Evolutionary conservation across 371 early-diverging fungal genomes (phyloP), one percentile per base, ranked within the genome.

Genomic region (Syncephalastrum monosporum): DNA sequence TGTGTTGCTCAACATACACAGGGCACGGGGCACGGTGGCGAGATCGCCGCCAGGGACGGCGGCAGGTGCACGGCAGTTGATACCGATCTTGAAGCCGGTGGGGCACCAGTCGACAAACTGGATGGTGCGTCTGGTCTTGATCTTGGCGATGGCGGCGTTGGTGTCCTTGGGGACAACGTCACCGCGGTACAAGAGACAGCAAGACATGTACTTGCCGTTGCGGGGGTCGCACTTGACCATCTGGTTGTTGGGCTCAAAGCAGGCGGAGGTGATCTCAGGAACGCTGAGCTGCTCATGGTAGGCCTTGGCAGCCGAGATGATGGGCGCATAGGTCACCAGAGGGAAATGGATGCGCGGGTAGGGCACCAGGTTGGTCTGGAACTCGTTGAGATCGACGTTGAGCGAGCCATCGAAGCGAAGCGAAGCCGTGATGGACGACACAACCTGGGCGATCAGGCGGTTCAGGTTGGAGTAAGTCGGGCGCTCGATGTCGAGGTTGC

Each of bases 351-450:
- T 91, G 74, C 93, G 91, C 57, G 97, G 97, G 79, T 92, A 97
- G 23, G 97, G 97, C 27, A 97, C 95, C 77, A 97, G 81, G 82
- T 97, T 97, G 64, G 95, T 94, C 73, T 94, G 94, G 87, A 97
- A 95, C 82, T 97, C 95, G 60, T 88, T 93, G 77, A 97, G 75
- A 72, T 97, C 97, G 47, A 94, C 97, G 80, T 97, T 97, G 65
- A 97, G 81, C 45, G 90, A 87, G 57, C 97, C 97, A 57, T 93
- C 91, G 82, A 99, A 99, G 72, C 99, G 92, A 58, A 99, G 90
- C 47, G 99, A 96, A 42, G 98, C 96, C 96, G 99, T 88, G 87
- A 99, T 97, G 63, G 98, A 97, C 51, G 98, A 98, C 53, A 98
- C 98, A 49, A 98, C 97, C 80, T 98, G 99, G 55, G 99, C 97